Base-by-base conservation (phyloP, 768 basidiomycete species). In the Agaricus sinodeliciosus region DNA sequence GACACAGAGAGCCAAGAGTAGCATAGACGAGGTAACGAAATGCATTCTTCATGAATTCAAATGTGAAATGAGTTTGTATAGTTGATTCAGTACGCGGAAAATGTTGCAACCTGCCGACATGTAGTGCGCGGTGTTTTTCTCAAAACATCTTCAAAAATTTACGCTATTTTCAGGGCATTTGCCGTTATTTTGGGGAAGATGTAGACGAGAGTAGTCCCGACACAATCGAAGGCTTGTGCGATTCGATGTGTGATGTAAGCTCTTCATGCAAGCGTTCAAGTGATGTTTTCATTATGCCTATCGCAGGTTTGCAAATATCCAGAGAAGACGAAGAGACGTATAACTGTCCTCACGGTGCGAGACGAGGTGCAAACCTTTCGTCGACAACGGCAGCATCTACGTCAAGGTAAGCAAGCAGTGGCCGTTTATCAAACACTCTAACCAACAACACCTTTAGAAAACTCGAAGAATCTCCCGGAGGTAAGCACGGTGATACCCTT, bases 201-300 rank as follows among this genome's bases (percentile, higher is more conserved):
- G 78, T 90, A 35, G 75, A 87, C 56, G 59, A 67, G 6, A 65
- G 61, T 9, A 73, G 85, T 57, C 58, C 69, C 8, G 71, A 69
- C 6, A 54, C 72, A 9, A 64, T 76, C 48, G 74, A 73, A 50
- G 60, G 61, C 3, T 81, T 87, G 58, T 93, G 90, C 59, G 66
- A 84, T 48, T 71, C 73, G 43, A 91, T 90, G 87, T 93, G 90
- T 59, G 90, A 93, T 63, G 90, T 90, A 60, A 22, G 82, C 60
- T 9, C 5, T 31, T 36, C 36, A 9, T 9, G 11, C 16, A 39
- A 39, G 3, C 15, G 12, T 47, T 43, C 22, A 8, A 26, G 43
- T 16, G n/a, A 2, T 51, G 15, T 3, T 11, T 25, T 9, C 18
- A 42, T 44, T 51, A 50, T 48, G 7, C 12, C 28, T 43, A 28